Evolutionary conservation across 169 alveolate species (phyloP).

Genomic region (Plasmodium gaboni): DNA sequence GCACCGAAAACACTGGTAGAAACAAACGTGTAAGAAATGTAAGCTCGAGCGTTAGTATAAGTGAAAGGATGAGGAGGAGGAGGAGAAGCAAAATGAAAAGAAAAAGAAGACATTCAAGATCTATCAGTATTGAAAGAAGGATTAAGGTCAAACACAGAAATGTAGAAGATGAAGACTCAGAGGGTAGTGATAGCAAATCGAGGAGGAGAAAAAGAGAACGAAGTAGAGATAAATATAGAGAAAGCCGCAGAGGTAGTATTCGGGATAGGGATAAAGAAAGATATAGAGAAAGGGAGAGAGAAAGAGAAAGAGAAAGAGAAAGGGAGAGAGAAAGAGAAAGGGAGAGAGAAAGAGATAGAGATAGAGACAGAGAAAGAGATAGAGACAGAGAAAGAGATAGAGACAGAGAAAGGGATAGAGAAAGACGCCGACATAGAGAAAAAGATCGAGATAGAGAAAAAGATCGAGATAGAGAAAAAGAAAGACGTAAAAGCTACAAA

Average conservation of each 20-base stretch:
- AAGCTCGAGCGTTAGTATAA: neutral
- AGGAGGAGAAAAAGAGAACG: conserved; percentile 3
- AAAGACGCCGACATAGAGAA: neutral
- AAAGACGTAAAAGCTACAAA: conserved; percentile 30
- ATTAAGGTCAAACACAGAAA: neutral
- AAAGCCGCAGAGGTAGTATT: neutral
- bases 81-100: conserved; percentile 5
- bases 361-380: neutral
- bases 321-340: neutral
- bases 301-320: neutral
- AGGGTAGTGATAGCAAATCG: neutral
- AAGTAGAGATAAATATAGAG: neutral
- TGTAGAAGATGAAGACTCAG: conserved; percentile 3
- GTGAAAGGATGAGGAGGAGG: neutral
- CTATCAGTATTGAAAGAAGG: neutral
- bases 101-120: neutral
- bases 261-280: neutral
- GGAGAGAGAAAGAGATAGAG: neutral
- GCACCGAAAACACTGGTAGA: neutral
- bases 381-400: neutral
- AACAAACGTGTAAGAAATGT: neutral
- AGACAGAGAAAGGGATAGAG: neutral
- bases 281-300: neutral
- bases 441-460: neutral
- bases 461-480: neutral